Conservation (phyloP, 179 eudicot species). For the Gypsophila paniculata region DNA sequence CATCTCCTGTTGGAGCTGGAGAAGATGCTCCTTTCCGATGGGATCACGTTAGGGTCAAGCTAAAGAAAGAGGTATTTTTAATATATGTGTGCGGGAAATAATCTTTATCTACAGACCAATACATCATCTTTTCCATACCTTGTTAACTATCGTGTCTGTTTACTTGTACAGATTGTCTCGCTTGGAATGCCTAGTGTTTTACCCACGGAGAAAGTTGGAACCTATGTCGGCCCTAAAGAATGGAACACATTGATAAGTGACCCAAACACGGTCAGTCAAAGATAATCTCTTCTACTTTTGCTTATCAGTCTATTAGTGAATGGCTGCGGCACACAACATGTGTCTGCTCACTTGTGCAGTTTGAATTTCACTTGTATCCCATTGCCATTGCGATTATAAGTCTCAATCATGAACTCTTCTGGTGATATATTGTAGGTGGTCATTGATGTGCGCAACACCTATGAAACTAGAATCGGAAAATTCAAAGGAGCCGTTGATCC, state of each 20-base stretch:
- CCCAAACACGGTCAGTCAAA: conserved; percentile 71
- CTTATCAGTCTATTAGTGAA: neutral
- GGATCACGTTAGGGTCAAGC: conserved; percentile 98
- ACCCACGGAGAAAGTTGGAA: conserved; percentile 88
- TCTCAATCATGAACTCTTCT: conserved; percentile 6
- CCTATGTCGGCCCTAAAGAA: conserved; percentile 70
- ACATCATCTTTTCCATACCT: neutral
- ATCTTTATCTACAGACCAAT: neutral
- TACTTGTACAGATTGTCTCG: conserved; percentile 66
- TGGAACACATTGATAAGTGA: conserved; percentile 81
- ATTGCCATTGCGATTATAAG: conserved; percentile 1
- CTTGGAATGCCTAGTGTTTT: conserved; percentile 92
- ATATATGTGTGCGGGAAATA: neutral
- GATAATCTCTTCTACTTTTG: neutral
- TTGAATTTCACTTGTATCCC: neutral
- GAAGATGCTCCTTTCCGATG: conserved; percentile 97
- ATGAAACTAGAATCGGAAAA: conserved; percentile 93
- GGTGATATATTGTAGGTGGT: conserved; percentile 55
- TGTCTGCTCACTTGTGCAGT: neutral
- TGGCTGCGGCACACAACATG: neutral
- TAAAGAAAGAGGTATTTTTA: conserved; percentile 74
- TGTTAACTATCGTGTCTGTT: conserved; percentile 13
- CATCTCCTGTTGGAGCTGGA: conserved; percentile 97
- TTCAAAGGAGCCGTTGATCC: conserved; percentile 96
- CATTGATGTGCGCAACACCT: conserved; percentile 82